Evolutionary conservation across 176 grass and related monocot genomes (phyloP).

Genomic region (Otatea glauca): DNA sequence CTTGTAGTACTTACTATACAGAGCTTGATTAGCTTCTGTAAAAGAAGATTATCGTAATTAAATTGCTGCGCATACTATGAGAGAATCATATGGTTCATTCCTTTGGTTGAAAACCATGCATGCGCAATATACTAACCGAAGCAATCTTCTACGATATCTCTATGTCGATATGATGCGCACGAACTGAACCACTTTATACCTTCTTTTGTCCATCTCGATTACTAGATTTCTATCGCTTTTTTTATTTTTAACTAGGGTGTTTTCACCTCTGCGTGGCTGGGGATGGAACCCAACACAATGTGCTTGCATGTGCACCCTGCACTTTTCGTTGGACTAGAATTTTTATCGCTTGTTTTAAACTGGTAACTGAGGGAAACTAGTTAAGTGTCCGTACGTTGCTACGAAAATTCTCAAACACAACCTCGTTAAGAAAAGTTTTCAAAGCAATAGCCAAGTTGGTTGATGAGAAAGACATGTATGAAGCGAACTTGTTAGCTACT

Average conservation of each 20-base stretch:
- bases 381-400: no score
- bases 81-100: background rate
- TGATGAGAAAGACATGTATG: no score
- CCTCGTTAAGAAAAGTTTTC: no score
- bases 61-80: background rate
- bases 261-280: background rate
- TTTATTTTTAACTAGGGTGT: no score
- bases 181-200: background rate
- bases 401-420: no score
- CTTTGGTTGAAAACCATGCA: constrained; percentile 25
- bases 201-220: background rate
- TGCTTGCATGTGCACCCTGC: background rate
- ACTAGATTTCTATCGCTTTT: background rate
- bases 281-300: background rate
- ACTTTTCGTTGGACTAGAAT: background rate
- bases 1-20: background rate
- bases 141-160: background rate
- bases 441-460: no score
- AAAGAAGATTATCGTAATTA: constrained; percentile 13
- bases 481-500: no score
- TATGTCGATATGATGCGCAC: background rate
- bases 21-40: background rate
- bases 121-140: background rate
- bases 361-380: no score
- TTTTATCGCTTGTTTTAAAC: background rate